A percentile compares a stretch with the other conserved stretches of the same genome.
These are phyloP conservation scores for Ophiostoma quercus DNA, from an alignment of 2,329 filamentous ascomycete species.

Conservation along the genomic window DNA sequence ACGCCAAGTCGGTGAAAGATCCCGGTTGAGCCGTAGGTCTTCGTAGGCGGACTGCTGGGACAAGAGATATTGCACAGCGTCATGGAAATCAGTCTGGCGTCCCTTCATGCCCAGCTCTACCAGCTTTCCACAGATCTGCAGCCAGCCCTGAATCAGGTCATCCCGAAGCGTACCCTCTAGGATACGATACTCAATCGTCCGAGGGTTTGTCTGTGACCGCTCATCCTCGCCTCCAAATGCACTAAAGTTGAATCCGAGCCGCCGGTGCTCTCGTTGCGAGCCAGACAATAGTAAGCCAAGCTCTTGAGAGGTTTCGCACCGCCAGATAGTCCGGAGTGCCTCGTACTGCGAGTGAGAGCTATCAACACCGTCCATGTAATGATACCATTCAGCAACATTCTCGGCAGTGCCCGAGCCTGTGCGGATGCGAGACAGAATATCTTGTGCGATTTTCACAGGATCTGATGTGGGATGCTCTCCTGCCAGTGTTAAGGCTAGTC, in stretches of 20 bases:
- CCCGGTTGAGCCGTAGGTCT: neutral
- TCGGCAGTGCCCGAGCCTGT: slow-evolving; percentile 8
- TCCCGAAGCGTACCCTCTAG: slow-evolving; percentile 36
- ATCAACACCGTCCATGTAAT: slow-evolving; percentile 24
- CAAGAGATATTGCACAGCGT: slow-evolving; percentile 24
- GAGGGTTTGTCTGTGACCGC: slow-evolving; percentile 33
- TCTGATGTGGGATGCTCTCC: neutral
- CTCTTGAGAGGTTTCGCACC: slow-evolving; percentile 30
- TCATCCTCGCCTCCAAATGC: slow-evolving; percentile 38
- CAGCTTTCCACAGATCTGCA: slow-evolving; percentile 34
- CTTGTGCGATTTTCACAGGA: slow-evolving; percentile 18
- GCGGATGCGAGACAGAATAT: slow-evolving; percentile 17
- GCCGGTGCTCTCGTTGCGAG: slow-evolving; percentile 32
- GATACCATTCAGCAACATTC: slow-evolving; percentile 26
- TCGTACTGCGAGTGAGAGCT: slow-evolving; percentile 22
- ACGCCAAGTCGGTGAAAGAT: neutral
- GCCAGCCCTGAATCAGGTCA: slow-evolving; percentile 35
- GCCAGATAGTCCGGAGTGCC: slow-evolving; percentile 34
- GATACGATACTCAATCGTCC: slow-evolving; percentile 39
- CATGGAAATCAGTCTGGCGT: slow-evolving; percentile 20
- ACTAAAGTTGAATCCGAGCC: slow-evolving; percentile 41
- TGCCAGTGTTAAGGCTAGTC: slow-evolving; percentile 31
- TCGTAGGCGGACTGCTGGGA: slow-evolving; percentile 23
- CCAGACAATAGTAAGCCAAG: slow-evolving; percentile 38
- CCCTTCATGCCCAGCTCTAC: slow-evolving; percentile 30